These are phyloP conservation scores for Candida gigantensis DNA, from an alignment of 1,139 yeast species.

Conservation along the genomic window DNA sequence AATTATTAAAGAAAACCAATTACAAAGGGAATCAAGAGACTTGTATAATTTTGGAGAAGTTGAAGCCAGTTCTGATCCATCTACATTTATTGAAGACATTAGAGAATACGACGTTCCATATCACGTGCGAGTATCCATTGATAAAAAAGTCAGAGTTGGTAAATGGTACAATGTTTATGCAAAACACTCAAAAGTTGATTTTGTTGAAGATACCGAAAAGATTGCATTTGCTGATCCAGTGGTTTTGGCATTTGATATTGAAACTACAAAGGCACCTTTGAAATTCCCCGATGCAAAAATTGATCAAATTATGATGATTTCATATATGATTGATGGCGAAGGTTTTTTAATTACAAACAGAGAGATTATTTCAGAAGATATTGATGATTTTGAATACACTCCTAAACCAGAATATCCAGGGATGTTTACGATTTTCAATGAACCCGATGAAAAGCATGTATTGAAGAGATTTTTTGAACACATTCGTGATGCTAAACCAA, in stretches of 20 bases:
- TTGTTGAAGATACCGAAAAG: constrained; percentile 68
- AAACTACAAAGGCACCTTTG: constrained; percentile 94
- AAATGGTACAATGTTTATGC: constrained; percentile 91
- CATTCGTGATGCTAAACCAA: constrained; percentile 82
- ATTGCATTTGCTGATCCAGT: constrained; percentile 98
- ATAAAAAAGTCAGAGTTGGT: constrained; percentile 82
- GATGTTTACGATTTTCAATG: constrained; percentile 84
- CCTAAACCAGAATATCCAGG: constrained; percentile 98
- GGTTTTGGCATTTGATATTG: constrained; percentile 94
- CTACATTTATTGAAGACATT: constrained; percentile 71
- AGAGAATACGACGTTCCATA: constrained; percentile 96
- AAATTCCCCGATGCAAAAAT: constrained; percentile 91
- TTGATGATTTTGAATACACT: constrained; percentile 95
- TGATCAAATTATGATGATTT: constrained; percentile 99
- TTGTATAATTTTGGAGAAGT: constrained; percentile 45
- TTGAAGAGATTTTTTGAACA: constrained; percentile 84
- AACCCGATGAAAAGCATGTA: constrained; percentile 76
- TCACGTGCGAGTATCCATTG: constrained; percentile 93
- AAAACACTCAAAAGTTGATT: constrained; percentile 52
- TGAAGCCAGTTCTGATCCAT: constrained; percentile 47
- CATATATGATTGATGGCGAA: constrained; percentile 98
- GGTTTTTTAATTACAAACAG: constrained; percentile 93
- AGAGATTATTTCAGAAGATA: constrained; percentile 91
- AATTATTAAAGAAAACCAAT: constrained; percentile 66
- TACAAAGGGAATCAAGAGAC: constrained; percentile 65